These are phyloP conservation scores for Fusarium anthophilum DNA, from an alignment of 2,329 filamentous ascomycete species.

Conservation along the genomic window DNA sequence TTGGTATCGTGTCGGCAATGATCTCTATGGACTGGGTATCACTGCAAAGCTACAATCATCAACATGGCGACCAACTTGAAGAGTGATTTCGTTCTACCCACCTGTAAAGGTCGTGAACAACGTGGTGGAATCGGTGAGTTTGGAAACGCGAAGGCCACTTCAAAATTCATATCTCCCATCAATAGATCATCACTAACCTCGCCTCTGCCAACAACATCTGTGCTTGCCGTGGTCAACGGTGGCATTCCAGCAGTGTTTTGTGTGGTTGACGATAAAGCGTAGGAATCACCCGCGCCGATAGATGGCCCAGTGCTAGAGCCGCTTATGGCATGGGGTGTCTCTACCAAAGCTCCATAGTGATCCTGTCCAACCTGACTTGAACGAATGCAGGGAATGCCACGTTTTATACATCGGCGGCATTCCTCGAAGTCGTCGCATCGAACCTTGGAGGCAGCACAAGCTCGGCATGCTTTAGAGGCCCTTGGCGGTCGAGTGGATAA, in stretches of 20 bases:
- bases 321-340: not conserved
- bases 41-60: not conserved
- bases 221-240: too few relatives aligned
- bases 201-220: too few relatives aligned
- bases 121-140: too few relatives aligned
- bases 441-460: not conserved
- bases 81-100: not conserved
- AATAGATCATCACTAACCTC: too few relatives aligned
- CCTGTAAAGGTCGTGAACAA: not conserved
- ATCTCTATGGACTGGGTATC: not conserved
- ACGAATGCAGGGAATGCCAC: not conserved
- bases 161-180: too few relatives aligned
- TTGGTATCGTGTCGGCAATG: not conserved
- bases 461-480: not conserved
- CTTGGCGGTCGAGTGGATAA: not conserved
- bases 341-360: rapidly evolving
- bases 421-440: not conserved
- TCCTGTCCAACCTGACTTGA: not conserved
- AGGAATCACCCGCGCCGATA: not conserved
- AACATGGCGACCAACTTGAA: not conserved
- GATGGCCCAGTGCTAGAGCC: not conserved
- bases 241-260: not conserved
- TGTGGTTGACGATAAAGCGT: not conserved
- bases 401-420: not conserved
- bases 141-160: not conserved